Conservation (phyloP, 192 early-diverging fungal genomes). For the Ambispora gerdemannii region DNA sequence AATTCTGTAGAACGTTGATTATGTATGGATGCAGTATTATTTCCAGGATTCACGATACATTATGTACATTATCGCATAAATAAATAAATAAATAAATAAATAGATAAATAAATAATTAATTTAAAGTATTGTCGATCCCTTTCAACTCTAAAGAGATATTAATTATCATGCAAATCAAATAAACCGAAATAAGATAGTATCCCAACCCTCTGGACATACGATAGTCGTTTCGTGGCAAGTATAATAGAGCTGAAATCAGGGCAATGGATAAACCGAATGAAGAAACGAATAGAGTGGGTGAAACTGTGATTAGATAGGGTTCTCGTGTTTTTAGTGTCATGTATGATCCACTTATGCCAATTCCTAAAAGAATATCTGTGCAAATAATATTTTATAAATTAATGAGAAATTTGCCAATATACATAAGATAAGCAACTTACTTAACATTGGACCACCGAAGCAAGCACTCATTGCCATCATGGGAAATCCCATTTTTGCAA, state of each 20-base stretch:
- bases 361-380: constrained; percentile 75
- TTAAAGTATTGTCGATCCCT: neutral
- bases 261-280: constrained; percentile 63
- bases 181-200: constrained; percentile 53
- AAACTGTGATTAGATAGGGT: constrained; percentile 56
- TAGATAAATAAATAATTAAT: too few relatives aligned
- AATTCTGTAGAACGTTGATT: too few relatives aligned
- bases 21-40: too few relatives aligned
- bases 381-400: neutral
- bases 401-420: neutral
- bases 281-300: constrained; percentile 67
- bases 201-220: constrained; percentile 61
- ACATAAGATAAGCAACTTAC: constrained; percentile 39
- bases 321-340: constrained; percentile 48
- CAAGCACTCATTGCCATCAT: constrained; percentile 95
- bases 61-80: too few relatives aligned
- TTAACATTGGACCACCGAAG: constrained; percentile 90
- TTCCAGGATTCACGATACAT: too few relatives aligned
- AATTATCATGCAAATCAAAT: constrained; percentile 55
- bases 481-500: constrained; percentile 88
- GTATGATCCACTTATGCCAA: constrained; percentile 73
- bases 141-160: constrained; percentile 60
- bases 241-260: constrained; percentile 53
- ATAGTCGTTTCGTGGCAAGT: constrained; percentile 62
- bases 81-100: too few relatives aligned